Conservation (phyloP, 2,329 filamentous ascomycete genomes). For the Fusarium pseudograminearum region DNA sequence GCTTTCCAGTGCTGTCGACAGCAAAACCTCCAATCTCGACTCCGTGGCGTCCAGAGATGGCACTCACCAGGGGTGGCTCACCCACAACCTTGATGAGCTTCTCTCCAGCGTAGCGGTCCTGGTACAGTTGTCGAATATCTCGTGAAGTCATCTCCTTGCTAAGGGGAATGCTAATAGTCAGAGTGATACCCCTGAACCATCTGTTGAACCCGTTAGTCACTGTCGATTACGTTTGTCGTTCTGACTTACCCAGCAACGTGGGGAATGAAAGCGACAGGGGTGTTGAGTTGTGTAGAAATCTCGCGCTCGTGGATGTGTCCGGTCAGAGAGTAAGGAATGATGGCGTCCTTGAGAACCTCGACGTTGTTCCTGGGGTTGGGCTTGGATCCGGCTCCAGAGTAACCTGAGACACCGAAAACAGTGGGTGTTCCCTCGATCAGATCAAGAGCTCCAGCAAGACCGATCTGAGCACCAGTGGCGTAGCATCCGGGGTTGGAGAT, state of each 20-base stretch:
- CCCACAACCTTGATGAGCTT: slow-evolving; percentile 93
- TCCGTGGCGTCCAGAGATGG: slow-evolving; percentile 79
- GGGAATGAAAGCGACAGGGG: slow-evolving; percentile 84
- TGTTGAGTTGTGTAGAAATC: slow-evolving; percentile 82
- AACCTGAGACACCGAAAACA: slow-evolving; percentile 91
- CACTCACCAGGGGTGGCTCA: slow-evolving; percentile 59
- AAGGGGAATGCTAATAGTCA: slow-evolving; percentile 90
- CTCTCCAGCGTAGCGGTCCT: slow-evolving; percentile 95
- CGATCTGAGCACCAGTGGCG: slow-evolving; percentile 91
- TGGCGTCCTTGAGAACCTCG: slow-evolving; percentile 82
- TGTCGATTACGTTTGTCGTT: not conserved
- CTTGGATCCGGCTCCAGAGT: slow-evolving; percentile 89
- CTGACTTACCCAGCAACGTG: slow-evolving; percentile 69
- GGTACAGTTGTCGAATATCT: slow-evolving; percentile 93
- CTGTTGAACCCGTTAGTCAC: not conserved
- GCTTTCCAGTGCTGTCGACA: slow-evolving; percentile 86
- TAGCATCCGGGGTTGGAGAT: slow-evolving; percentile 97
- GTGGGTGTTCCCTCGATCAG: slow-evolving; percentile 82
- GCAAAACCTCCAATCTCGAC: slow-evolving; percentile 96
- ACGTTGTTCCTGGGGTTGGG: slow-evolving; percentile 95
- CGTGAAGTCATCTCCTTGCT: slow-evolving; percentile 88
- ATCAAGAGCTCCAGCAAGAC: slow-evolving; percentile 83
- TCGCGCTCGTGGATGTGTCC: slow-evolving; percentile 96
- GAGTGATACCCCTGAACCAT: slow-evolving; percentile 96
- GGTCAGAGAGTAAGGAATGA: slow-evolving; percentile 78